Conservation (phyloP, 2,329 filamentous ascomycete species). For the Colletotrichum plurivorum region DNA sequence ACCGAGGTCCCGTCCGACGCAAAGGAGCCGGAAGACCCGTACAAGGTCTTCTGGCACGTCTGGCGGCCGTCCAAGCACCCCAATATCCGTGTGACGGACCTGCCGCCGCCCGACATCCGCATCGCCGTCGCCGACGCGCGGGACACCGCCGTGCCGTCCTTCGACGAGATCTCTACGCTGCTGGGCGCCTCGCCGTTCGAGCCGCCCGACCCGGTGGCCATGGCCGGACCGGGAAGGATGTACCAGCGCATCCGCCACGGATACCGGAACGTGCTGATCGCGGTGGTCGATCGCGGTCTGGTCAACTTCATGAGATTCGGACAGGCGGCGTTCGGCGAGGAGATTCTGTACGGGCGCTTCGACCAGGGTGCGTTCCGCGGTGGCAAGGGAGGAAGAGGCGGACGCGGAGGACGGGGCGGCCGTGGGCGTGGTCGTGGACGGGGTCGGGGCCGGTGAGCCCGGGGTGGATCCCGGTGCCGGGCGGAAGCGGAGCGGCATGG, state of each 20-base stretch:
- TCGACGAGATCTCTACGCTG: constrained; percentile 79
- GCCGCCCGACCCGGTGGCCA: constrained; percentile 60
- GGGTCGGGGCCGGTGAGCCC: constrained; percentile 44
- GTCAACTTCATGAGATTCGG: constrained; percentile 88
- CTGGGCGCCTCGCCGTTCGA: constrained; percentile 81
- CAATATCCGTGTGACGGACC: constrained; percentile 84
- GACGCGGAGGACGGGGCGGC: constrained; percentile 59
- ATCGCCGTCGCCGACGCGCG: constrained; percentile 86
- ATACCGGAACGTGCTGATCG: constrained; percentile 85
- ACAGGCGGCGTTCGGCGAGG: constrained; percentile 84
- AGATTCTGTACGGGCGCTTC: constrained; percentile 77
- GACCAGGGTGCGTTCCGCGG: constrained; percentile 55
- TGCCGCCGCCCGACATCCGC: constrained; percentile 85
- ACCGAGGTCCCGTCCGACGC: constrained; percentile 47
- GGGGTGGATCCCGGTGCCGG: constrained; percentile 44
- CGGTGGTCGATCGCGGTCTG: constrained; percentile 90
- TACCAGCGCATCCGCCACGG: constrained; percentile 89
- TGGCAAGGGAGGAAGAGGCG: constrained; percentile 55
- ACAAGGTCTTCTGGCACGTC: constrained; percentile 82
- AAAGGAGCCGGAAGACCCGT: constrained; percentile 64
- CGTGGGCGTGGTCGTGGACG: constrained; percentile 52
- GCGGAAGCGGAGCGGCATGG: constrained; percentile 30
- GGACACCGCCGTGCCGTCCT: constrained; percentile 78
- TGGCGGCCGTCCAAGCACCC: constrained; percentile 78
- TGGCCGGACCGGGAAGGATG: constrained; percentile 63